A percentile compares a stretch with the other conserved stretches of the same genome.
These are phyloP conservation scores for Trichoderma afroharzianum DNA, from an alignment of 2,329 filamentous ascomycete genomes.

Conservation along the genomic window DNA sequence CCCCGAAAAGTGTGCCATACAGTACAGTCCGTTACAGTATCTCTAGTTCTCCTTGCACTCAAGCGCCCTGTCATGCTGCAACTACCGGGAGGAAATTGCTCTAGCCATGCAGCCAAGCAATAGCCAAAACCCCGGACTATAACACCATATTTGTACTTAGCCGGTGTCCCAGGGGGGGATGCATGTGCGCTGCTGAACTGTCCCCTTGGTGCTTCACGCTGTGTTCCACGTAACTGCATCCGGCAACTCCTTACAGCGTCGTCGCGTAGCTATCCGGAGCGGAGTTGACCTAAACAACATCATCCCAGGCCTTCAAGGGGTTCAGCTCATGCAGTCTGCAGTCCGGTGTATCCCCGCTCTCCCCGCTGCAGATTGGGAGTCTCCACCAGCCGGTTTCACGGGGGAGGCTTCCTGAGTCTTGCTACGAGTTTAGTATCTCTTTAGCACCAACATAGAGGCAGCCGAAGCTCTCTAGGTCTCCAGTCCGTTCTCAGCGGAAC, in stretches of 20 bases:
- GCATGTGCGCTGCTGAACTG: neutral
- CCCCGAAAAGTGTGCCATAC: neutral
- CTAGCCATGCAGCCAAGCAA: neutral
- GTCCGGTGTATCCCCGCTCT: neutral
- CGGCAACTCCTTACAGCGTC: neutral
- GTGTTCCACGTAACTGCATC: neutral
- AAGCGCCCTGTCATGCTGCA: neutral
- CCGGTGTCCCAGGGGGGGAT: neutral
- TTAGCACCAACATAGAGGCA: neutral
- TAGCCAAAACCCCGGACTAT: neutral
- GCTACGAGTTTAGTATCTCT: neutral
- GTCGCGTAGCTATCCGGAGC: neutral
- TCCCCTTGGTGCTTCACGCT: neutral
- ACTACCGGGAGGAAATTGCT: neutral
- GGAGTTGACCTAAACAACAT: neutral
- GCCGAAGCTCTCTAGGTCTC: neutral
- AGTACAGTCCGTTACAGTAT: neutral
- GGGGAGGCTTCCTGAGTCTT: neutral
- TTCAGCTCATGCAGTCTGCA: neutral
- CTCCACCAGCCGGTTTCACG: conserved; percentile 3
- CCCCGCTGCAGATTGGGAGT: neutral
- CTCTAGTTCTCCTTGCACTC: neutral
- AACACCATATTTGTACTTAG: neutral
- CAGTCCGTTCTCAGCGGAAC: neutral
- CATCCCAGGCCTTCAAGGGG: neutral